Evolutionary conservation across 352 stramenopile genomes (phyloP), one percentile per base, ranked within the genome.

Genomic region (Phytophthora cactorum): DNA sequence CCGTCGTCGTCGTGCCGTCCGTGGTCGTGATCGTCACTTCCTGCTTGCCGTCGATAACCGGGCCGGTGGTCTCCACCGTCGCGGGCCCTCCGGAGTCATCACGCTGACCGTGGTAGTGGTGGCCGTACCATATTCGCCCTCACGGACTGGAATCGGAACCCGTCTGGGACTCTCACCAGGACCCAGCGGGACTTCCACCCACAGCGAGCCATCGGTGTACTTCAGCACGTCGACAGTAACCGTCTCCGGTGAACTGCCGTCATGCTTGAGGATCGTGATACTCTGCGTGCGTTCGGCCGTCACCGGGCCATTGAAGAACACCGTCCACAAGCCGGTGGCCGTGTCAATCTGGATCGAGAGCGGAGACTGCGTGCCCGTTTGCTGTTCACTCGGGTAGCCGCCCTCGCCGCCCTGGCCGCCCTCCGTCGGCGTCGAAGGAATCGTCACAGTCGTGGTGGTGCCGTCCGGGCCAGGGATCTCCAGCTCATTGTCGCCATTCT

Each of bases 381-480:
- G 39, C 12, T n/a, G 39, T 22, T 25, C 39, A 3, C 2, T 49
- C 43, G 15, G n/a, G 43, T 28, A 49, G 15, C 43, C 17, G 2
- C 15, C n/a, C 5, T 5, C 5, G 43, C 43, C n/a, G 15, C 15
- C n/a, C 5, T 5, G 5, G 43, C 43, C n/a, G 15, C n/a, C 43
- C 17, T 29, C 43, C 5, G 43, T 49, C 43, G 3, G 17, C 4
- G n/a, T 27, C 43, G 15, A 28, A 27, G 43, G 43, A n/a, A 29
- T 8, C 15, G 43, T 49, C 43, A 49, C 43, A 12, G n/a, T 57
- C 43, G 50, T 67, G 22, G 45, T 64, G 34, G 25, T 71, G 38
- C n/a, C 70, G 69, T 14, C 60, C 58, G 12, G 43, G 27, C 12
- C 54, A 0, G 63, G 29, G 38, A 70, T 47, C 15, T 65, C 22